Percentiles rank a stretch among this genome's conserved stretches.
These are phyloP conservation scores for Tetracladium marchalianum DNA, from an alignment of 495 filamentous ascomycete species.

Conservation along the genomic window DNA sequence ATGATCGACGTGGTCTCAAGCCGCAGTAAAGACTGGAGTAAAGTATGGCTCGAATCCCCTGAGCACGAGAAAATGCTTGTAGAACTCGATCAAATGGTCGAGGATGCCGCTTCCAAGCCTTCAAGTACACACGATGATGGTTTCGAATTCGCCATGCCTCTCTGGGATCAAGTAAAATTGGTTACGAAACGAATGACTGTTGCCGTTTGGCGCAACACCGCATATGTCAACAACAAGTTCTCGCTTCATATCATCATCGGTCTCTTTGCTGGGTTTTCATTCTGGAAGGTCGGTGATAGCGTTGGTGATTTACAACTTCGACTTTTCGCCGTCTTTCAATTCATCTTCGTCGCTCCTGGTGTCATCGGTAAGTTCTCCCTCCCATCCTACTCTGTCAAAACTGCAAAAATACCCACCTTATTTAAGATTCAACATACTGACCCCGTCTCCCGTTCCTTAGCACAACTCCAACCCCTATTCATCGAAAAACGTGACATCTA, in stretches of 20 bases:
- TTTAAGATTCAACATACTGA: too few relatives aligned
- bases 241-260: conserved; percentile 29
- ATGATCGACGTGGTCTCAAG: conserved; percentile 41
- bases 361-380: conserved; percentile 7
- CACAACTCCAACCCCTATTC: conserved; percentile 60
- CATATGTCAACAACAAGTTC: conserved; percentile 36
- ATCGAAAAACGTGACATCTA: conserved; percentile 59
- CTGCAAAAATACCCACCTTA: too few relatives aligned
- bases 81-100: conserved; percentile 36
- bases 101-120: conserved; percentile 18
- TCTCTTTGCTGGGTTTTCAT: conserved; percentile 48
- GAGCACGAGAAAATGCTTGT: conserved; percentile 29
- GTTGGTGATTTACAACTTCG: conserved; percentile 25
- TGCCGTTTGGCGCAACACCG: conserved; percentile 28
- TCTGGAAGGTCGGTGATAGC: conserved; percentile 26
- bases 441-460: neutral
- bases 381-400: too few relatives aligned
- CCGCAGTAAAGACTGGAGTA: conserved; percentile 33
- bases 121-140: conserved; percentile 17
- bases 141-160: conserved; percentile 39
- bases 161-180: conserved; percentile 24
- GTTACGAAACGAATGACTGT: conserved; percentile 28
- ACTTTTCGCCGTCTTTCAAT: conserved; percentile 29
- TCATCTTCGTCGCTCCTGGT: conserved; percentile 26
- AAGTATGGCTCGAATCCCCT: conserved; percentile 32